Evolutionary conservation across 768 basidiomycete genomes (phyloP), one percentile per base, ranked within the genome.

Genomic region (Podaxis sp.): DNA sequence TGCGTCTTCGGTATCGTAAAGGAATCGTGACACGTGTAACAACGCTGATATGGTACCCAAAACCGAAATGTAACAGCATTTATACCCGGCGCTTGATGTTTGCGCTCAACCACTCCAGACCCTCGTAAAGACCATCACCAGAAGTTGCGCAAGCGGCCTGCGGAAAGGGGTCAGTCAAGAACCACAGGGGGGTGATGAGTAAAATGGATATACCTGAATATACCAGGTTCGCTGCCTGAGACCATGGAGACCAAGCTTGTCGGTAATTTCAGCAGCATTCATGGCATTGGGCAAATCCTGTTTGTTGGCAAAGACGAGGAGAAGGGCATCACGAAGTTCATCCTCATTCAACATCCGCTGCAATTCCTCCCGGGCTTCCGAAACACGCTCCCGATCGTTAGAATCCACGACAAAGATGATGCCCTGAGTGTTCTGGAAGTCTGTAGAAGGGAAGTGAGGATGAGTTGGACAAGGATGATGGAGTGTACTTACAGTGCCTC

Each of bases 341-440:
- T 99, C 97, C 77, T 99, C 97, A 78, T 97, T 98, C 76, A 99
- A 79, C 97, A 99, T 99, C 72, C 97, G 90, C 77, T 99, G 97
- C 60, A 99, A 87, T 79, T 99, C 97, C 81, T 99, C 97, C 65
- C 97, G 90, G 63, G 97, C 97, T 81, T 99, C 97, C 41, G 93
- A 90, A 67, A 99, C 91, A 91, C 97, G 97, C 79, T 99, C 97
- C 79, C 97, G 84, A 82, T 99, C 97, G 78, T 99, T 99, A 58
- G 97, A 99, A 76, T 99, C 97, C 64, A 99, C 96, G 55, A 99
- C 97, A 76, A 99, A 99, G 74, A 99, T 99, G 81, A 99, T 98
- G 67, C 96, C 97, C 81, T 99, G 96, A 30, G 97, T 99, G 84
- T 99, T 99, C 80, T 99, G 96, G 95, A 97, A 99, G 84, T 99